These are phyloP conservation scores for Thermothielavioides terrestris DNA, from an alignment of 495 filamentous ascomycete genomes.

Conservation along the genomic window DNA sequence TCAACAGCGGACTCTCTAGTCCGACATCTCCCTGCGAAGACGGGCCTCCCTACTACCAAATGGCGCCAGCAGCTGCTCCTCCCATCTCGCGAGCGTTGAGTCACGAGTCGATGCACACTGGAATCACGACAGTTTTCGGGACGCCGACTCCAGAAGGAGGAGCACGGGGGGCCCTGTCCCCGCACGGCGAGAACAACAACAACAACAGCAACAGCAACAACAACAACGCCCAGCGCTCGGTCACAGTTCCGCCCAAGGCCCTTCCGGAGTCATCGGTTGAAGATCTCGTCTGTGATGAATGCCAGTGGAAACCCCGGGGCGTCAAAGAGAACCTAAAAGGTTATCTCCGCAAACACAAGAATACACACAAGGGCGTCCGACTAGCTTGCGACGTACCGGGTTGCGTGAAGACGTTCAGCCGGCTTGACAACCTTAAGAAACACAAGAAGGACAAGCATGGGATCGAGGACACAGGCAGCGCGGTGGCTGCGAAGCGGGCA, in stretches of 20 bases:
- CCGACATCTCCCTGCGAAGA: slow-evolving; percentile 12
- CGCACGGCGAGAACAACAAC: slow-evolving; percentile 3
- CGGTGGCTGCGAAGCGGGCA: slow-evolving; percentile 17
- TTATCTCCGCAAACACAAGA: slow-evolving; percentile 33
- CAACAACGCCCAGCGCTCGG: slow-evolving; percentile 5
- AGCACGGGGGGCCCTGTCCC: slow-evolving; percentile 8
- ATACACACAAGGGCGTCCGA: slow-evolving; percentile 30
- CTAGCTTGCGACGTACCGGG: slow-evolving; percentile 24
- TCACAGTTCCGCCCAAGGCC: neutral
- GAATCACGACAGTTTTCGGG: slow-evolving; percentile 9
- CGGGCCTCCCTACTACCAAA: slow-evolving; percentile 13
- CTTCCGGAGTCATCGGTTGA: slow-evolving; percentile 11
- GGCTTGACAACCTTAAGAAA: slow-evolving; percentile 36
- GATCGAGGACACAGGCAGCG: slow-evolving; percentile 20
- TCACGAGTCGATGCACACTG: slow-evolving; percentile 18
- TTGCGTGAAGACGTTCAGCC: slow-evolving; percentile 35
- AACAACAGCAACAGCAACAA: neutral
- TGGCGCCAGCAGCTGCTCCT: slow-evolving; percentile 5
- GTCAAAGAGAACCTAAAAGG: slow-evolving; percentile 31
- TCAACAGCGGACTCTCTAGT: slow-evolving; percentile 3
- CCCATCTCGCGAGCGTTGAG: slow-evolving; percentile 19
- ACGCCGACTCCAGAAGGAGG: slow-evolving; percentile 7
- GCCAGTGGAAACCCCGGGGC: slow-evolving; percentile 31
- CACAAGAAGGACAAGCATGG: slow-evolving; percentile 34
- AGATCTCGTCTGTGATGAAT: slow-evolving; percentile 30